Evolutionary conservation across 805 yeast genomes (phyloP), one percentile per base, ranked within the genome.

Genomic region (Suhomyces emberorum): DNA sequence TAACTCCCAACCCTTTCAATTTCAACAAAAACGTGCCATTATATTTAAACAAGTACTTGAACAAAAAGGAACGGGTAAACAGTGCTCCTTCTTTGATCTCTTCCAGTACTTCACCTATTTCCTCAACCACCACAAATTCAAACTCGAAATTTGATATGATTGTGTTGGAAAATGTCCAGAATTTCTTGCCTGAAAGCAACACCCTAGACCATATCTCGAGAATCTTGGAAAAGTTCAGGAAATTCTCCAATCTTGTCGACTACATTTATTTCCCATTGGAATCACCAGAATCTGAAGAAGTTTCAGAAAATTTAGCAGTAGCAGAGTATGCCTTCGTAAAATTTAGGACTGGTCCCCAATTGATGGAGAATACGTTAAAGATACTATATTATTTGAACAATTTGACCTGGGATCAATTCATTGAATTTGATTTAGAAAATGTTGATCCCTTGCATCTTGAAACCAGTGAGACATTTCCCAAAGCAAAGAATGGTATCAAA

Each of bases 41-140:
- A 23, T 77, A 74, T 47, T 71, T 82, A 33, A 79, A 81, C 48
- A 79, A 70, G 50, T 87, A 83, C 54, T 71, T 81, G 30, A 80
- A 83, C 32, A 76, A 79, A 46, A 71, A 73, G 40, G 87, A 81
- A 50, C 23, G 30, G 27, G 19, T 30, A 3, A n/a, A 15, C 15
- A 10, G 21, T 23, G 8, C 27, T 12, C 23, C 37, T 20, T 10
- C 10, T 7, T n/a, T n/a, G n/a, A 10, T 10, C 10, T 20, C 23
- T 7, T 7, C 22, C 4, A 7, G 10, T 7, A 7, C 20, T 10
- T 19, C 9, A 19, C 30, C 30, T 15, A 14, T 15, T 8, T n/a
- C 35, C n/a, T 8, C 9, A 9, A 28, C 29, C 7, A 15, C 37
- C 7, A 17, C 34, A 17, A 46, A 57, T 11, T 46, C 47, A 9